Evolutionary conservation across 768 basidiomycete species (phyloP).

Genomic region (Flagelloscypha sp.): DNA sequence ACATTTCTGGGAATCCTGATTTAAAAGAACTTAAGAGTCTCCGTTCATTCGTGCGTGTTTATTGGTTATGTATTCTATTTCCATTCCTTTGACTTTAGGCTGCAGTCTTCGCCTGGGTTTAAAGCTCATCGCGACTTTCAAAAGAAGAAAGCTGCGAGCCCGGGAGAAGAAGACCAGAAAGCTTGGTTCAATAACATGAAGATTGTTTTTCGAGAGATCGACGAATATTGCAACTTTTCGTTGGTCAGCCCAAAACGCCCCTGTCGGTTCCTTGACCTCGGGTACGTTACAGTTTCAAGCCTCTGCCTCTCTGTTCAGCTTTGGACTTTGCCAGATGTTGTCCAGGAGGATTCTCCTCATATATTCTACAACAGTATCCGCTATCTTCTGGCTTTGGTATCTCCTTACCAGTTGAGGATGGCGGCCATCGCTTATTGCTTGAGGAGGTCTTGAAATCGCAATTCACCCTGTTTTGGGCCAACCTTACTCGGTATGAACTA

Average conservation of each 20-base stretch:
- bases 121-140: no score
- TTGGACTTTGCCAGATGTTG: constrained; percentile 15
- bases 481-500: constrained; percentile 18
- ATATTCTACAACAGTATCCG: constrained; percentile 19
- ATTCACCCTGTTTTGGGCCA: constrained; percentile 17
- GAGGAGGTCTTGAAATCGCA: constrained; percentile 12
- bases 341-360: constrained; percentile 22
- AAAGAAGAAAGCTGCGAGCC: no score
- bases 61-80: no score
- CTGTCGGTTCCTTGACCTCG: constrained; percentile 20
- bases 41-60: no score
- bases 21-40: no score
- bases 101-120: no score
- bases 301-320: neutral
- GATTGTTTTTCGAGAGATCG: constrained; percentile 16
- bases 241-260: constrained; percentile 6
- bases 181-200: constrained; percentile 18
- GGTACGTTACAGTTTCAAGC: constrained; percentile 11
- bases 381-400: constrained; percentile 16
- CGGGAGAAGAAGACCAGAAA: no score
- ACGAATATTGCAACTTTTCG: constrained; percentile 12
- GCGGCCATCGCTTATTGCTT: constrained; percentile 18
- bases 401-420: constrained; percentile 17
- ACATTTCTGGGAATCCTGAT: no score
- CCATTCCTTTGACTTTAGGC: no score